These are phyloP conservation scores for Rhizopogon rudus DNA, from an alignment of 768 basidiomycete species.

Conservation along the genomic window DNA sequence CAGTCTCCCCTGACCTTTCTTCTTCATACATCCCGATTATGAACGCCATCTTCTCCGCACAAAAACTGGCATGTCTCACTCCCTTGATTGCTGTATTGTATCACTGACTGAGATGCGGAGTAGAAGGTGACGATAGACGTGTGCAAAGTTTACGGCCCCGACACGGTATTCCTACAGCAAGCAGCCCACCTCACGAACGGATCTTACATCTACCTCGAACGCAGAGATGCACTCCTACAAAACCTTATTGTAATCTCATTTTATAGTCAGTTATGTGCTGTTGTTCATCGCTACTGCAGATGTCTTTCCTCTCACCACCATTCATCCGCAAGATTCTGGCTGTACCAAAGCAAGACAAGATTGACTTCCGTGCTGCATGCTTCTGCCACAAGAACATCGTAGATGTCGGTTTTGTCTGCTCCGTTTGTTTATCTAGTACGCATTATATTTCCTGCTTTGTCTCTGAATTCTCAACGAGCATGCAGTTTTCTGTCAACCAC, in stretches of 20 bases:
- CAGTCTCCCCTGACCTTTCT: slow-evolving; percentile 87
- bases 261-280: neutral
- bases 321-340: slow-evolving; percentile 72
- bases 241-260: slow-evolving; percentile 64
- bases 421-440: slow-evolving; percentile 96
- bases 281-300: slow-evolving; percentile 41
- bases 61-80: slow-evolving; percentile 71
- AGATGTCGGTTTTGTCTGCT: slow-evolving; percentile 96
- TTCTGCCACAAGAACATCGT: slow-evolving; percentile 98
- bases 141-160: slow-evolving; percentile 83
- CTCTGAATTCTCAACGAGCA: neutral
- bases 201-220: slow-evolving; percentile 82
- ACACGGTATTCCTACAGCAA: slow-evolving; percentile 95
- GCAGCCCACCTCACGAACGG: slow-evolving; percentile 95
- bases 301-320: slow-evolving; percentile 73
- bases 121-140: slow-evolving; percentile 98
- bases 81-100: neutral
- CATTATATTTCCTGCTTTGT: slow-evolving; percentile 15
- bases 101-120: neutral
- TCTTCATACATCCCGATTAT: slow-evolving; percentile 96
- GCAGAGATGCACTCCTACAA: slow-evolving; percentile 84
- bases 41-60: slow-evolving; percentile 99
- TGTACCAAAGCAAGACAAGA: slow-evolving; percentile 88
- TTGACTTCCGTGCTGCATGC: slow-evolving; percentile 96
- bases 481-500: slow-evolving; percentile 88